phyloP scores from a whole-genome alignment of 2,329 filamentous ascomycete genomes.

The Stachybotrys echinatus region DNA sequence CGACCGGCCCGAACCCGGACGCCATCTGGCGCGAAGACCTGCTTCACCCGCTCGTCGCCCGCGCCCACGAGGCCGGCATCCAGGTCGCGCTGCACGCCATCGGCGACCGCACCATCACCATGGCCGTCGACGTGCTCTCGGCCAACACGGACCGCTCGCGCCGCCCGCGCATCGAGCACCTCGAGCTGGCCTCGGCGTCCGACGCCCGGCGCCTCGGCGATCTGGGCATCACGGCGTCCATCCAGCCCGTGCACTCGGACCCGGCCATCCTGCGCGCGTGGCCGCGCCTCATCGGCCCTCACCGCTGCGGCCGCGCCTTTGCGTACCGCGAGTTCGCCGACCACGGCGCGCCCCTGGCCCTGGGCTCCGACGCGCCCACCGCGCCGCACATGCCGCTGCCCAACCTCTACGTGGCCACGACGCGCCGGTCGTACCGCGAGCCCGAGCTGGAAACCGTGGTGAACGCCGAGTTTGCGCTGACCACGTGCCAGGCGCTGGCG shows the following conservation, averaged over 20 bases:
- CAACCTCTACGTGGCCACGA: slow-evolving; percentile 56
- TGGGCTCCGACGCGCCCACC: slow-evolving; percentile 56
- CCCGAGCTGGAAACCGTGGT: slow-evolving; percentile 34
- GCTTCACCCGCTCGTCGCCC: slow-evolving; percentile 46
- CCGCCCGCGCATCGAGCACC: slow-evolving; percentile 59
- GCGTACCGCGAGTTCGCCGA: slow-evolving; percentile 58
- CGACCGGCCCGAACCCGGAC: slow-evolving; percentile 38
- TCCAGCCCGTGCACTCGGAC: slow-evolving; percentile 54
- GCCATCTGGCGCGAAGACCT: slow-evolving; percentile 50
- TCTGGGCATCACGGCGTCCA: slow-evolving; percentile 55
- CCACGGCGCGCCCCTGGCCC: slow-evolving; percentile 46
- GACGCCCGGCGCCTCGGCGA: slow-evolving; percentile 52
- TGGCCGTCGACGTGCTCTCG: slow-evolving; percentile 52
- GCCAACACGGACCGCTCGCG: slow-evolving; percentile 34
- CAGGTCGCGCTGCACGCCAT: slow-evolving; percentile 63
- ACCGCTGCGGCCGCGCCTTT: slow-evolving; percentile 53
- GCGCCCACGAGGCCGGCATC: slow-evolving; percentile 47
- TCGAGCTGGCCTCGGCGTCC: slow-evolving; percentile 50
- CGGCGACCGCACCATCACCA: slow-evolving; percentile 52
- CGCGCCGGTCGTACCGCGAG: slow-evolving; percentile 48
- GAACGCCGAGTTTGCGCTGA: slow-evolving; percentile 49
- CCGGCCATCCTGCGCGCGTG: slow-evolving; percentile 58
- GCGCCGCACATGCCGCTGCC: slow-evolving; percentile 48
- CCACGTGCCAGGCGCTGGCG: slow-evolving; percentile 45
- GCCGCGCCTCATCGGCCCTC: slow-evolving; percentile 49